Evolutionary conservation across 495 filamentous ascomycete genomes (phyloP), one percentile per base, ranked within the genome.

Genomic region (Staphylotrichum longicolle): DNA sequence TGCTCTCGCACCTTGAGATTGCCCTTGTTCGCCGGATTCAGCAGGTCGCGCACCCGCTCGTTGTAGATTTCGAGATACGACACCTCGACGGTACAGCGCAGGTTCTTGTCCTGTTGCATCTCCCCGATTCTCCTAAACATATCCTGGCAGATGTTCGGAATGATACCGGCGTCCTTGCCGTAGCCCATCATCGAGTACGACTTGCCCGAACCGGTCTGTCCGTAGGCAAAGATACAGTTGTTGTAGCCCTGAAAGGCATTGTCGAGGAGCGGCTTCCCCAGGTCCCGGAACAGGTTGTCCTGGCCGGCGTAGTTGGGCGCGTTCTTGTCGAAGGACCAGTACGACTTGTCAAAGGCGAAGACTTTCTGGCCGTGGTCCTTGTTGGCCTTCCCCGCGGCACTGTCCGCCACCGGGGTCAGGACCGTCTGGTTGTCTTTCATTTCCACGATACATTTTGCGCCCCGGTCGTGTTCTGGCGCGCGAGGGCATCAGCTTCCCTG

Each of bases 111-210:
- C 64, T 77, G 69, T 71, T 95, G 90, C 60, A 96, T 79, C 27
- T 76, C 74, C 34, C 75, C 79, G 64, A 98, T 98, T 63, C 93
- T 82, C 69, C 88, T 83, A 74, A 98, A 98, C 94, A 98, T 97
- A 61, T 95, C 87, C 77, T 92, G 90, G 70, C 95, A 99, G 75
- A 99, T 98, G 64, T 84, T 88, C n/a, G 95, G 95, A 63, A 99
- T 98, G 51, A 99, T 93, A 77, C 95, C 95, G 52, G 89, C 85
- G 67, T 98, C 95, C 73, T 93, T 88, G 57, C 95, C 94, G 77
- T 98, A 98, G 27, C 94, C 94, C 95, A 98, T 98, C 95, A 99
- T 99, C 54, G 92, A 96, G 70, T 99, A 98, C 32, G 91, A 96
- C 75, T 99, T 99, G 70, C 95, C 95, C 15, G 93, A 97, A 63